phyloP scores from a whole-genome alignment of 2,329 filamentous ascomycete species.

The Botryotinia calthae region DNA sequence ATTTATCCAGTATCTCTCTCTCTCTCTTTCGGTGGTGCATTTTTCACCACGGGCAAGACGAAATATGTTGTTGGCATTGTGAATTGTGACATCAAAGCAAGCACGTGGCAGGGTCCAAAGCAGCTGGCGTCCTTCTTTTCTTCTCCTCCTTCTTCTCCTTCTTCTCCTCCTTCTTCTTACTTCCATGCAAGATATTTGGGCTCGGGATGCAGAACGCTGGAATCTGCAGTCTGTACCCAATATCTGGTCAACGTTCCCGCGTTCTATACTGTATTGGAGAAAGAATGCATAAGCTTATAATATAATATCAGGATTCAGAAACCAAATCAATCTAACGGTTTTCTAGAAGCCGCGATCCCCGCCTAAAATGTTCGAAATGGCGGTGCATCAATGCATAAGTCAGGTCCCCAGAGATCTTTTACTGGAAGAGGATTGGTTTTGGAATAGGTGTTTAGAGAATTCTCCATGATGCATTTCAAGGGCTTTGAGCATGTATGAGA shows the following conservation, averaged over 20 bases:
- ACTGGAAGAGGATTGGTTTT: neutral
- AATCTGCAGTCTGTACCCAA: neutral
- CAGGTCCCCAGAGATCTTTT: slow-evolving; percentile 7
- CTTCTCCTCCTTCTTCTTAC: neutral
- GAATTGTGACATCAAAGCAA: neutral
- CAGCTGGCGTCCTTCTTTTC: neutral
- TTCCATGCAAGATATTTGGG: neutral
- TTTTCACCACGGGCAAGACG: no score
- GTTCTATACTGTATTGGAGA: neutral
- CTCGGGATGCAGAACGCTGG: neutral
- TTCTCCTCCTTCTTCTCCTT: neutral
- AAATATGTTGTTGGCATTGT: neutral
- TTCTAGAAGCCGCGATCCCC: slow-evolving; percentile 15
- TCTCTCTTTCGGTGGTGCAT: neutral
- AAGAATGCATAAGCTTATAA: neutral
- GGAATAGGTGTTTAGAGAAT: neutral
- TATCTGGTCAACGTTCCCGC: neutral
- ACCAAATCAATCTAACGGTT: slow-evolving; percentile 3
- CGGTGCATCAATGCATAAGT: slow-evolving; percentile 15
- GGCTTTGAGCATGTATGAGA: neutral
- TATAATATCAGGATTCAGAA: neutral
- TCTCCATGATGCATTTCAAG: neutral
- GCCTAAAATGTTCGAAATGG: slow-evolving; percentile 13
- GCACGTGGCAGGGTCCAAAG: neutral
- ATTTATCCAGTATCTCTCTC: neutral